Conservation (phyloP, 306 rosid species). For the Vigna angularis region DNA sequence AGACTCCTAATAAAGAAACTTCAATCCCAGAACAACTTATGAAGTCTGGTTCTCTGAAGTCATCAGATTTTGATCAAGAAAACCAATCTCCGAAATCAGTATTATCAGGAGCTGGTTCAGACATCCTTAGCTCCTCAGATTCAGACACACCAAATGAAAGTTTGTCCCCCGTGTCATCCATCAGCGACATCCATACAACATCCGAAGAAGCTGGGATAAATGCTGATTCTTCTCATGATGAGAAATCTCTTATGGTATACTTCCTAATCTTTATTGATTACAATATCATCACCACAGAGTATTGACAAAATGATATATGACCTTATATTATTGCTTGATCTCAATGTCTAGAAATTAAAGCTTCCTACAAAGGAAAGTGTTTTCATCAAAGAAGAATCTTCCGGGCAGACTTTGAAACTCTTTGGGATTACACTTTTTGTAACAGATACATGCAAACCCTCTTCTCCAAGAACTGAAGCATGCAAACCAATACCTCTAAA, state of each 20-base stretch:
- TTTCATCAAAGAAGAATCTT: slow-evolving; percentile 49
- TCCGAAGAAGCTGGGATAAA: slow-evolving; percentile 49
- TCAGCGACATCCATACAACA: slow-evolving; percentile 40
- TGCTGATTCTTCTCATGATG: slow-evolving; percentile 43
- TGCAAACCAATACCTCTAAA: slow-evolving; percentile 40
- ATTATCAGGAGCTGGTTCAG: slow-evolving; percentile 56
- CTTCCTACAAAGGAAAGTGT: slow-evolving; percentile 41
- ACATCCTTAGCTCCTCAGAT: slow-evolving; percentile 52
- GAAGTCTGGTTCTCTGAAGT: slow-evolving; percentile 56
- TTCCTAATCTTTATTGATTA: slow-evolving; percentile 19
- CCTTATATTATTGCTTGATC: slow-evolving; percentile 24
- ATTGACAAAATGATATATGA: neutral
- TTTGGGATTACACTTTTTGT: slow-evolving; percentile 71
- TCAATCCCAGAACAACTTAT: slow-evolving; percentile 39
- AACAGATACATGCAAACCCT: slow-evolving; percentile 44
- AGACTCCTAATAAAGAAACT: slow-evolving; percentile 33
- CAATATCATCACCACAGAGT: neutral
- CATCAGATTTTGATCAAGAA: slow-evolving; percentile 58
- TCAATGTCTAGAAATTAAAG: slow-evolving; percentile 55
- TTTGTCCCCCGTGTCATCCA: slow-evolving; percentile 61
- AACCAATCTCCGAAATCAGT: slow-evolving; percentile 79
- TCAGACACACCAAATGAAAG: slow-evolving; percentile 59
- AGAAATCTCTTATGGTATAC: slow-evolving; percentile 55
- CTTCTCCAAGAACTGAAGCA: slow-evolving; percentile 42
- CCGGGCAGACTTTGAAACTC: slow-evolving; percentile 65